Percentiles rank a stretch among this genome's conserved stretches.
phyloP scores from a whole-genome alignment of 2,329 filamentous ascomycete species.

The Trichoderma sp. region DNA sequence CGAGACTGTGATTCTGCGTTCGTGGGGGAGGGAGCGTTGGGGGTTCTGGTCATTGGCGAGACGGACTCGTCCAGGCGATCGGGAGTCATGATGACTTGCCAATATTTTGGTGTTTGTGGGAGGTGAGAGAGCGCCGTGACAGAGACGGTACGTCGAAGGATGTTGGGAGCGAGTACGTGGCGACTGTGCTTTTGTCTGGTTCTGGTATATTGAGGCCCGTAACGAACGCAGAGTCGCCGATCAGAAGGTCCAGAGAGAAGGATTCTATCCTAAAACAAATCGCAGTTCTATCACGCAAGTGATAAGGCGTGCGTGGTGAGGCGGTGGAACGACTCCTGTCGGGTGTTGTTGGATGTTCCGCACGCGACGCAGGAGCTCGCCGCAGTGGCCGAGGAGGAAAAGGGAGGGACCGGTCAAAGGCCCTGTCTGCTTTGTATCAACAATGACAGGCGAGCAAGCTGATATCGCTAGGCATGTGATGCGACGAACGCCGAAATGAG shows the following conservation, averaged over 20 bases:
- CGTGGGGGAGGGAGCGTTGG: conserved; percentile 26
- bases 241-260: background rate
- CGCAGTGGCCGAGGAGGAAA: conserved; percentile 17
- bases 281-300: background rate
- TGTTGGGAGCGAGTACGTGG: background rate
- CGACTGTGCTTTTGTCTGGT: background rate
- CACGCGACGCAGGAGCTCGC: conserved; percentile 13
- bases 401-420: conserved; percentile 20
- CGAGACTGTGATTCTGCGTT: conserved; percentile 25
- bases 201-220: background rate
- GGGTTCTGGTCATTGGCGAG: conserved; percentile 31
- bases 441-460: background rate
- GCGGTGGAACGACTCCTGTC: background rate
- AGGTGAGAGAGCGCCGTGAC: background rate
- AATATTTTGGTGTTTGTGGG: background rate
- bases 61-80: conserved; percentile 30
- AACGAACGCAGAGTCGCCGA: background rate
- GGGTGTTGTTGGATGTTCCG: background rate
- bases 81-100: conserved; percentile 22
- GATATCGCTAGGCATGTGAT: conserved; percentile 18
- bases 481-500: background rate
- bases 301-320: background rate
- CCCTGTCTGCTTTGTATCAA: background rate
- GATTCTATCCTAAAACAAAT: background rate
- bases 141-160: background rate